phyloP scores from a whole-genome alignment of 352 stramenopile genomes.

The Pythium guiyangense region DNA sequence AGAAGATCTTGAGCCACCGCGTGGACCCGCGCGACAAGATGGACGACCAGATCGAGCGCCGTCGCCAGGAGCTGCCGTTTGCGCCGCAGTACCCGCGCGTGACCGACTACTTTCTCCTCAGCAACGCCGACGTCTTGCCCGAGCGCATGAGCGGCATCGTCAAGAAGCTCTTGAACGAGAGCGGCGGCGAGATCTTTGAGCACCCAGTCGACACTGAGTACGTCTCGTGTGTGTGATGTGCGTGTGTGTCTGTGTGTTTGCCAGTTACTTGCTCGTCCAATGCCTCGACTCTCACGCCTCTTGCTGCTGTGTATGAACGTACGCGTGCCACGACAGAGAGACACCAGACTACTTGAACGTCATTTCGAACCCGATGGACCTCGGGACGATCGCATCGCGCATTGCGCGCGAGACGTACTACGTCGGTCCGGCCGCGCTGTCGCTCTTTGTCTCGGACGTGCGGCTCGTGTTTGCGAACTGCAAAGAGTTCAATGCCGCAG shows the following conservation, averaged over 20 bases:
- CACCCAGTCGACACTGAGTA: conserved; percentile 76
- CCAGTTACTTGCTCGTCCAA: too few relatives aligned
- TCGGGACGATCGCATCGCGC: conserved; percentile 73
- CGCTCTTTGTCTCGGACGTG: conserved; percentile 81
- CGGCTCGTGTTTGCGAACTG: conserved; percentile 87
- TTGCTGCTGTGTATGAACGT: too few relatives aligned
- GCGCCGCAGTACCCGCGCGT: conserved; percentile 62
- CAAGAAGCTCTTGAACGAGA: conserved; percentile 79
- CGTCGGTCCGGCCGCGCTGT: conserved; percentile 55
- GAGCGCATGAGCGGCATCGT: conserved; percentile 77
- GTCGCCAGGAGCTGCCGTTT: conserved; percentile 44
- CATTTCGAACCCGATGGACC: conserved; percentile 87
- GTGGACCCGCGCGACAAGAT: conserved; percentile 76
- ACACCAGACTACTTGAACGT: conserved; percentile 82
- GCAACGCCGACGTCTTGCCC: conserved; percentile 61
- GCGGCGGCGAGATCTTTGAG: conserved; percentile 78
- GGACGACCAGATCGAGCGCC: conserved; percentile 80
- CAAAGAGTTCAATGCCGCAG: too few relatives aligned
- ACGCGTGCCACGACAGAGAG: too few relatives aligned
- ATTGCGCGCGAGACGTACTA: conserved; percentile 82
- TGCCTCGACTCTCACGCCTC: too few relatives aligned
- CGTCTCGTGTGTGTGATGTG: too few relatives aligned
- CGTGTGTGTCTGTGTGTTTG: too few relatives aligned
- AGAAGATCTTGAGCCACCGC: conserved; percentile 87
- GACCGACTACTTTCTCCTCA: conserved; percentile 78